Evolutionary conservation across 371 early-diverging fungal genomes (phyloP), one percentile per base, ranked within the genome.

Genomic region (Nosema muscidifuracis): DNA sequence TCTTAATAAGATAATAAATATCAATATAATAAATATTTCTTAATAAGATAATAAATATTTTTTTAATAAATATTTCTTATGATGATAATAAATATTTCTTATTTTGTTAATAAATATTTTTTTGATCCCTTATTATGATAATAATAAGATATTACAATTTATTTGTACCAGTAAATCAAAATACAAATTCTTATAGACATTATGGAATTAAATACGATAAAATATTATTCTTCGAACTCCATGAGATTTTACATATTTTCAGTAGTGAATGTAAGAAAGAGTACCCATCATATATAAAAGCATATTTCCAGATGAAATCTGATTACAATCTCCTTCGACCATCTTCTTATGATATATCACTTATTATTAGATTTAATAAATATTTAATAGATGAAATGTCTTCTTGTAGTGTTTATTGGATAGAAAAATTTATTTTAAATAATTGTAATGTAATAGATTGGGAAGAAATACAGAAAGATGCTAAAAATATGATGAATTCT

Each of bases 181-280:
- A 20, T 53, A 26, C 55, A 26, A 53, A 53, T 53, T 53, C 55
- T 12, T 53, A 15, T 53, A 53, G 55, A 53, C 55, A 53, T 28
- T 53, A 53, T 28, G 55, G 55, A 24, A 24, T 53, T 9, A 53
- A 53, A 28, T 26, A 15, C 18, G 28, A 53, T 53, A 53, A 53
- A 28, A 26, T 53, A 26, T 53, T 53, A 28, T 53, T 53, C 16
- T 53, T 53, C 18, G 55, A 53, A 16, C 24, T 53, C 9, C 55
- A 53, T 53, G 55, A 53, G 24, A 6, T 53, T 12, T 53, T 53
- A 26, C 55, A 53, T 53, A 28, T 53, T 6, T 24, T 53, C 9
- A 53, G 16, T 53, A 53, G 55, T 53, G 55, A 53, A 6, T 15
- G 6, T 7, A 53, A 28, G 18, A 26, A 53, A 53, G 55, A 53